These are phyloP conservation scores for Suhomyces pyralidae DNA, from an alignment of 805 yeast genomes.

Conservation along the genomic window DNA sequence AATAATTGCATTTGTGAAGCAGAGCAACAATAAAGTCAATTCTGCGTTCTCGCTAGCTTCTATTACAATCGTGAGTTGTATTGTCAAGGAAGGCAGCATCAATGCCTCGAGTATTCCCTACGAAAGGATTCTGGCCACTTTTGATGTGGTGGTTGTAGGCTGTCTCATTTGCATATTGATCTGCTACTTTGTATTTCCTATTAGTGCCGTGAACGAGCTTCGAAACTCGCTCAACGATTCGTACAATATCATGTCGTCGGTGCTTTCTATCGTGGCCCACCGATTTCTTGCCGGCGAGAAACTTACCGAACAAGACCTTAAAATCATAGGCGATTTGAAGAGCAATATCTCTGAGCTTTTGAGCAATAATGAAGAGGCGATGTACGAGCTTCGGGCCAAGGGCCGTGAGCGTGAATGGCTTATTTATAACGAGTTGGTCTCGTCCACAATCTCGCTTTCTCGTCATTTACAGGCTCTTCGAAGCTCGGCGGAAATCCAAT, in stretches of 20 bases:
- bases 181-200: slow-evolving; percentile 66
- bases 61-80: slow-evolving; percentile 64
- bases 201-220: slow-evolving; percentile 48
- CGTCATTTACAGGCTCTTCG: slow-evolving; percentile 65
- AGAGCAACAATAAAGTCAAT: slow-evolving; percentile 63
- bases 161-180: slow-evolving; percentile 54
- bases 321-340: slow-evolving; percentile 37
- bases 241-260: slow-evolving; percentile 49
- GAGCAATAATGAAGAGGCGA: slow-evolving; percentile 52
- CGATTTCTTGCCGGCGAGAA: slow-evolving; percentile 50
- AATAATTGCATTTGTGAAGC: slow-evolving; percentile 65
- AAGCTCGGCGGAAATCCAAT: slow-evolving; percentile 66
- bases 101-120: slow-evolving; percentile 59
- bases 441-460: slow-evolving; percentile 49
- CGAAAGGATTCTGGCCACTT: slow-evolving; percentile 49
- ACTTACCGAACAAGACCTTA: slow-evolving; percentile 37
- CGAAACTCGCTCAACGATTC: slow-evolving; percentile 48
- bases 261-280: slow-evolving; percentile 44
- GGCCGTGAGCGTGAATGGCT: slow-evolving; percentile 58
- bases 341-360: slow-evolving; percentile 38
- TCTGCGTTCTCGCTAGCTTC: slow-evolving; percentile 80
- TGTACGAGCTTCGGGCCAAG: slow-evolving; percentile 51
- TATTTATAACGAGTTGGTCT: slow-evolving; percentile 45
- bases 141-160: slow-evolving; percentile 59
- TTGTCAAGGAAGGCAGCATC: slow-evolving; percentile 69